Percentiles rank a stretch among this genome's conserved stretches.
Conservation (phyloP, 768 basidiomycete genomes). For the Lentinula edodes region DNA sequence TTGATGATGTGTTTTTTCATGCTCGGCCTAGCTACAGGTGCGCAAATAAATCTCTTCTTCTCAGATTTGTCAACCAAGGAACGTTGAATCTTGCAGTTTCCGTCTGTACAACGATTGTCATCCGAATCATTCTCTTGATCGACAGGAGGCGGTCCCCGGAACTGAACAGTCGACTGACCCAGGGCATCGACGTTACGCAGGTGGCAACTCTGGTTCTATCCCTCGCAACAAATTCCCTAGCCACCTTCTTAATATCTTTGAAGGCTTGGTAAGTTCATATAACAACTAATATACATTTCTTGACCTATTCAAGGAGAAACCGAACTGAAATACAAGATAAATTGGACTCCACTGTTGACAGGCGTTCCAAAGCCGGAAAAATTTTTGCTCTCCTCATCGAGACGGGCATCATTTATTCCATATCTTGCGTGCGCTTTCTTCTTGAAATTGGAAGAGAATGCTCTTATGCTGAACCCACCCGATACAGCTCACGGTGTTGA, state of each 20-base stretch:
- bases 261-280: conserved; percentile 9
- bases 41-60: background rate
- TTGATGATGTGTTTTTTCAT: background rate
- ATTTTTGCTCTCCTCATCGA: background rate
- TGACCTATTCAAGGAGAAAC: background rate
- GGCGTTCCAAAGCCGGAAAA: background rate
- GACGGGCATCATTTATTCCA: conserved; percentile 2
- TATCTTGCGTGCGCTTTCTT: conserved; percentile 4
- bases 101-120: background rate
- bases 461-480: background rate
- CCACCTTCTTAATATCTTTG: background rate
- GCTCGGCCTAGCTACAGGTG: background rate
- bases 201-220: conserved; percentile 7
- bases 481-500: conserved; percentile 5
- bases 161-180: background rate
- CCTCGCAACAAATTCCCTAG: conserved; percentile 9
- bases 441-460: background rate
- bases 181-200: conserved; percentile 11
- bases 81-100: background rate
- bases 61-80: background rate
- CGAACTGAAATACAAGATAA: background rate
- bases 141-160: background rate
- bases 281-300: no score
- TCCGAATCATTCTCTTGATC: background rate
- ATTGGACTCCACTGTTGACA: background rate